Evolutionary conservation across 176 grass and related monocot genomes (phyloP).

Genomic region (Carex pumila): DNA sequence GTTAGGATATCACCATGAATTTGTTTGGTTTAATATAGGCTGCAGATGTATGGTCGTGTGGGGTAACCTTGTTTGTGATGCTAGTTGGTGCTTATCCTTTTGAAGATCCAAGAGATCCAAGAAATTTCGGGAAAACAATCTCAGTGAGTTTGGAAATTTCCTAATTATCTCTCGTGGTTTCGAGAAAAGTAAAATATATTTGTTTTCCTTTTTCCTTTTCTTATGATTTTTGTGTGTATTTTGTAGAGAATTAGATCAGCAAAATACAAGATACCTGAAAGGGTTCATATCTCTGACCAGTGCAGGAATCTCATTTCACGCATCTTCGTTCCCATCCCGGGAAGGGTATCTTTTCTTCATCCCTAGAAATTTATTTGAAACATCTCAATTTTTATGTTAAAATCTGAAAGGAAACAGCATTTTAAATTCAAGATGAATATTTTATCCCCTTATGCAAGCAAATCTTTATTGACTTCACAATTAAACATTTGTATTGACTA

Average conservation of each 20-base stretch:
- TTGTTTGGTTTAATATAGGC: constrained; percentile 23
- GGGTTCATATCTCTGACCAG: constrained; percentile 68
- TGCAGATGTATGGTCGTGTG: constrained; percentile 94
- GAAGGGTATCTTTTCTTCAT: constrained; percentile 20
- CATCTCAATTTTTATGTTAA: background rate
- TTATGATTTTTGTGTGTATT: background rate
- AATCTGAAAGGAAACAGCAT: background rate
- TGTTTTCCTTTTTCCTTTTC: background rate
- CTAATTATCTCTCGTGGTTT: background rate
- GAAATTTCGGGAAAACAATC: constrained; percentile 75
- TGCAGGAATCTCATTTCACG: constrained; percentile 78
- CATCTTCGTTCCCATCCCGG: constrained; percentile 59
- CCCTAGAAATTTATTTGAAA: background rate
- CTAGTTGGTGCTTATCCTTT: constrained; percentile 84
- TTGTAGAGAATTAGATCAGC: constrained; percentile 50
- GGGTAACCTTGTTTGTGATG: constrained; percentile 86
- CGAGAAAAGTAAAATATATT: background rate
- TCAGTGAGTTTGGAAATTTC: background rate
- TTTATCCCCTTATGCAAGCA: background rate
- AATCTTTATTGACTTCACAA: background rate
- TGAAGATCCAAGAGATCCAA: constrained; percentile 72
- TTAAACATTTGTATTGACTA: background rate
- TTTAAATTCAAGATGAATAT: background rate
- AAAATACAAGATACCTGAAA: constrained; percentile 74
- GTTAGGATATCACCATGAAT: background rate